A percentile compares a stretch with the other conserved stretches of the same genome.
Conservation (phyloP, 352 stramenopile species). For the Globisporangium camurandrum region DNA sequence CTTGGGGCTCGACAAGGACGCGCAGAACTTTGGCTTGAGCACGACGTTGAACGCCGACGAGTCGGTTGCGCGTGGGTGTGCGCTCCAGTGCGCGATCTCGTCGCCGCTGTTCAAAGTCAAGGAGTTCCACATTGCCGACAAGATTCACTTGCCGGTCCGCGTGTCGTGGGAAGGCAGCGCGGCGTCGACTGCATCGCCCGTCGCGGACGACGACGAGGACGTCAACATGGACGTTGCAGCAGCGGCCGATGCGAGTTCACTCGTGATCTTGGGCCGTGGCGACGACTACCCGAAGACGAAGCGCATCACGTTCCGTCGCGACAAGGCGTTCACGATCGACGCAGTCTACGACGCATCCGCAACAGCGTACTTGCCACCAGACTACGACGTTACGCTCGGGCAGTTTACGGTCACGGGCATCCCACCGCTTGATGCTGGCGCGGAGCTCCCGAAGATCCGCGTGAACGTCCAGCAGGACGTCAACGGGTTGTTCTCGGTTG, state of each 20-base stretch:
- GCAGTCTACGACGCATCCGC: constrained; percentile 86
- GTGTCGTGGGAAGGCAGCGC: constrained; percentile 88
- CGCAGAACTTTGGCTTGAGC: constrained; percentile 95
- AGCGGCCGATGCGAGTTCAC: constrained; percentile 67
- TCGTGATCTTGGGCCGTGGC: constrained; percentile 94
- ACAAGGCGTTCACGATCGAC: constrained; percentile 90
- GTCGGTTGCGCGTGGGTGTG: constrained; percentile 94
- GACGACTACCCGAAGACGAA: constrained; percentile 97
- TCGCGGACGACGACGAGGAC: constrained; percentile 84
- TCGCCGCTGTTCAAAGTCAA: constrained; percentile 97
- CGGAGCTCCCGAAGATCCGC: constrained; percentile 88
- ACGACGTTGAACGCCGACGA: constrained; percentile 99
- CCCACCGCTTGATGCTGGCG: constrained; percentile 49
- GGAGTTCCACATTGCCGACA: constrained; percentile 85
- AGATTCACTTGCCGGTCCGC: constrained; percentile 89
- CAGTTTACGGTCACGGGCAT: constrained; percentile 92
- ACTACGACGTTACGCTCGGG: constrained; percentile 78
- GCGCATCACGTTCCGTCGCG: constrained; percentile 93
- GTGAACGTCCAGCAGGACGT: constrained; percentile 98
- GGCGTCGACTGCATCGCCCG: constrained; percentile 37
- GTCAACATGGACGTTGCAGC: constrained; percentile 61
- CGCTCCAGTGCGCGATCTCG: constrained; percentile 97
- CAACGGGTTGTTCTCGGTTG: constrained; percentile 93
- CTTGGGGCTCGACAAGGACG: constrained; percentile 89
- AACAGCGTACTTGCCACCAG: constrained; percentile 47